phyloP scores from a whole-genome alignment of 495 filamentous ascomycete species.

The Chaetomium tenue region DNA sequence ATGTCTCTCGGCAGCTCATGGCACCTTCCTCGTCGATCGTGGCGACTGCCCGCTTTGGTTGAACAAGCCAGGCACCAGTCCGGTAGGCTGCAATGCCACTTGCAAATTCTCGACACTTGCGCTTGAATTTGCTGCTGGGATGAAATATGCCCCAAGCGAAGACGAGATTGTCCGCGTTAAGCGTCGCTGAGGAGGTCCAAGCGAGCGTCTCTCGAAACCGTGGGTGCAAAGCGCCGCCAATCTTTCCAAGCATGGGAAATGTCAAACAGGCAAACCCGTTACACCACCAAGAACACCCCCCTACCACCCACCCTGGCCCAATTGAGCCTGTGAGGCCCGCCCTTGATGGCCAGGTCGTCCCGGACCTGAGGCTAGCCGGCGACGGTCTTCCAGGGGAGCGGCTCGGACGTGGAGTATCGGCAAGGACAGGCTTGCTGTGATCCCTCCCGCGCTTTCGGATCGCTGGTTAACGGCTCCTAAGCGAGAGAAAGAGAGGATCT shows the following conservation, averaged over 20 bases:
- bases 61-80: neutral
- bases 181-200: constrained; percentile 8
- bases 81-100: too few species aligned
- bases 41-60: neutral
- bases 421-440: constrained; percentile 18
- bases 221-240: neutral
- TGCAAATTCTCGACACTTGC: neutral
- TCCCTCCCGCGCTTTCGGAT: constrained; percentile 22
- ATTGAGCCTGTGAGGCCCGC: constrained; percentile 21
- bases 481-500: constrained; percentile 25
- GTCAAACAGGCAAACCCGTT: neutral
- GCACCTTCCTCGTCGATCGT: neutral
- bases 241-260: constrained; percentile 11
- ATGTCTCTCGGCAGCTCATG: neutral
- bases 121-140: too few species aligned
- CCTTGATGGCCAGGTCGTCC: constrained; percentile 32
- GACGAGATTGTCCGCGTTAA: neutral
- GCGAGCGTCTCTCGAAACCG: constrained; percentile 15
- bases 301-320: neutral
- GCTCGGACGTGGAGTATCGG: constrained; percentile 11
- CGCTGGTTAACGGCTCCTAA: constrained; percentile 24
- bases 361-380: constrained; percentile 33
- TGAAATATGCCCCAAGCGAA: too few species aligned
- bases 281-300: constrained; percentile 7
- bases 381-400: constrained; percentile 25